Evolutionary conservation across 768 basidiomycete species (phyloP).

Genomic region (Tulasnella sp.): DNA sequence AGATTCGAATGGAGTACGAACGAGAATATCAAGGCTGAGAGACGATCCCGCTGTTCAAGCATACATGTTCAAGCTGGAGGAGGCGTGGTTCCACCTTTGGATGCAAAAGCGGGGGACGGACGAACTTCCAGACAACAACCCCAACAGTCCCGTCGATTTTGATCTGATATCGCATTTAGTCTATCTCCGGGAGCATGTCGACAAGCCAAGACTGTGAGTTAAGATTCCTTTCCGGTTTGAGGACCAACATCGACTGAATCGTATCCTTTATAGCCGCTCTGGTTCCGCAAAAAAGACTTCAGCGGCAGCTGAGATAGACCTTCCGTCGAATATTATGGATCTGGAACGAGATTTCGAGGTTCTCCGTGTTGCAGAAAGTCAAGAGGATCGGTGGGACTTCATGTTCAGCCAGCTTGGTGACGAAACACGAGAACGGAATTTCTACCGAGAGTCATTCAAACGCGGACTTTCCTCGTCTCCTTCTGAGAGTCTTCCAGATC

Average conservation of each 20-base stretch:
- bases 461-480: conserved; percentile 27
- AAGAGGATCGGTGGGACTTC: conserved; percentile 58
- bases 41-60: conserved; percentile 63
- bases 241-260: background rate
- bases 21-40: conserved; percentile 63
- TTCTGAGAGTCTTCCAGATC: conserved; percentile 52
- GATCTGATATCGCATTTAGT: conserved; percentile 79
- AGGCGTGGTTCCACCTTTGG: conserved; percentile 82
- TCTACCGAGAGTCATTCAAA: conserved; percentile 60
- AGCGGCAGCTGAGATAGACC: background rate
- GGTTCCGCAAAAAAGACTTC: background rate
- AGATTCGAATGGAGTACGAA: conserved; percentile 71
- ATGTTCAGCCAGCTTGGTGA: conserved; percentile 73
- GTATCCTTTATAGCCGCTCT: background rate
- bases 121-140: conserved; percentile 71
- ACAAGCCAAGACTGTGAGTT: conserved; percentile 83
- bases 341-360: conserved; percentile 30
- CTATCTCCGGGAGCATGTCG: conserved; percentile 77
- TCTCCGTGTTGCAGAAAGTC: background rate
- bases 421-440: conserved; percentile 72
- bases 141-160: conserved; percentile 69
- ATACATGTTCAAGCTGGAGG: conserved; percentile 78
- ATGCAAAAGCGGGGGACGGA: conserved; percentile 65
- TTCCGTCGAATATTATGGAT: conserved; percentile 23
- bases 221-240: background rate